Base-by-base conservation (phyloP, 2,329 filamentous ascomycete genomes). In the Penicillium olsonii region DNA sequence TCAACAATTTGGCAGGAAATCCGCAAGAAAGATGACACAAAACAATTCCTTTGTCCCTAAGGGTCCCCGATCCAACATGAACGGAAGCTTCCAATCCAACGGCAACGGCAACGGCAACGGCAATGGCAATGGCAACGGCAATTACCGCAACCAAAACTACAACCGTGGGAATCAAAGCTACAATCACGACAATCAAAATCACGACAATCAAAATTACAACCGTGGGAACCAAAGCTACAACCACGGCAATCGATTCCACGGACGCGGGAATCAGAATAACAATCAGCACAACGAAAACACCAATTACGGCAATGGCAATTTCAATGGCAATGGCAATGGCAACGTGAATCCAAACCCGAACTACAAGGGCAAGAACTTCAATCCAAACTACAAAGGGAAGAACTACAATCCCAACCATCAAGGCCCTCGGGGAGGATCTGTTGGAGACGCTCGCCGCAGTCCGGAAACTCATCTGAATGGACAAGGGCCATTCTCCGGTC, bases 281-380 rank as follows among this genome's bases (percentile, higher is more conserved):
- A 24, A 12, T 31, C 4, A 31, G 5, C 10, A 14, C 27, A 5
- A 31, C 27, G 10, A 31, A 6, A 35, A 12, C n/a, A 2, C 11
- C 11, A 10, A 14, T 7, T n/a, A 17, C 24, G 34, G 11, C 17
- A 38, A 42, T 18, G 29, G 18, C 29, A 31, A 31, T n/a, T 27
- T 19, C 27, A 33, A 22, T 2, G 12, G 22, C 11, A 38, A 45
- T 14, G 42, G 24, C 35, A 39, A 45, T 19, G 10, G 37, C 10
- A 39, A 39, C 19, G n/a, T n/a, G 5, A 17, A 26, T 19, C 15
- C 22, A 29, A 42, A 42, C 18, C 27, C 34, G 12, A 45, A 46
- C 20, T 37, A 37, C 38, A 35, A 37, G 22, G 39, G 39, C 14
- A 42, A 48, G 17, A 35, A 42, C 14, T 48, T 34, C 37, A 26